Conservation (phyloP, 495 filamentous ascomycete genomes). For the Usnea hakonensis region DNA sequence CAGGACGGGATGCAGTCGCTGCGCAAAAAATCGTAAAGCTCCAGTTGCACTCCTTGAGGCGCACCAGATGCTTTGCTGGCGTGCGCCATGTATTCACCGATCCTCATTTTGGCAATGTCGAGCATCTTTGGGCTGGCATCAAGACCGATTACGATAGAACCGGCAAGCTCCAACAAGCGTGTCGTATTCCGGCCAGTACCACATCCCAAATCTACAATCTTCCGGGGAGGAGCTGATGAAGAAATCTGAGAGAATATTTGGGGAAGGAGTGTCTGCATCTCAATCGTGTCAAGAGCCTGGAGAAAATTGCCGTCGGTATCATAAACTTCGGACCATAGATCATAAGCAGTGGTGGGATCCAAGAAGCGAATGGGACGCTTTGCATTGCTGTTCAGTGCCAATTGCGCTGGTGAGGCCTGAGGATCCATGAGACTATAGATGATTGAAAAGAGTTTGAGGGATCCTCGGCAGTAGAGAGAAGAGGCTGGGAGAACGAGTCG, state of each 20-base stretch:
- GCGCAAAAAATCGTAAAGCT: conserved; percentile 28
- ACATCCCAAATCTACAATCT: conserved; percentile 55
- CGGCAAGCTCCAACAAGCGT: conserved; percentile 39
- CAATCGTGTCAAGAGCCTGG: conserved; percentile 57
- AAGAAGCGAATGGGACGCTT: background rate
- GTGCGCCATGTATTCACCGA: background rate
- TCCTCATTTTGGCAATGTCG: conserved; percentile 41
- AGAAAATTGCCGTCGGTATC: conserved; percentile 69
- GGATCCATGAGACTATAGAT: background rate
- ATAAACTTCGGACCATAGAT: conserved; percentile 49
- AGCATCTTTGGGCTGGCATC: conserved; percentile 51
- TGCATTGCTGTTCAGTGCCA: background rate
- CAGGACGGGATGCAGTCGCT: conserved; percentile 20
- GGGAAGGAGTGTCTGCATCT: conserved; percentile 49
- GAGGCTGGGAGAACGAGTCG: background rate
- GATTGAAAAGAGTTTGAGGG: background rate
- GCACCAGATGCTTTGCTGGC: background rate
- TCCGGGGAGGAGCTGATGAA: conserved; percentile 29
- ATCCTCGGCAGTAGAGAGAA: background rate
- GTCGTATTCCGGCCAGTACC: conserved; percentile 64
- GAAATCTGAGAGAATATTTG: conserved; percentile 38
- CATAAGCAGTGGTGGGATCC: conserved; percentile 29
- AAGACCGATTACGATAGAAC: conserved; percentile 36
- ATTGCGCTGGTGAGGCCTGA: background rate
- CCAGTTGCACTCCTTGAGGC: conserved; percentile 25